phyloP scores from a whole-genome alignment of 2,329 filamentous ascomycete genomes.

The Alternaria angustiovoidea region DNA sequence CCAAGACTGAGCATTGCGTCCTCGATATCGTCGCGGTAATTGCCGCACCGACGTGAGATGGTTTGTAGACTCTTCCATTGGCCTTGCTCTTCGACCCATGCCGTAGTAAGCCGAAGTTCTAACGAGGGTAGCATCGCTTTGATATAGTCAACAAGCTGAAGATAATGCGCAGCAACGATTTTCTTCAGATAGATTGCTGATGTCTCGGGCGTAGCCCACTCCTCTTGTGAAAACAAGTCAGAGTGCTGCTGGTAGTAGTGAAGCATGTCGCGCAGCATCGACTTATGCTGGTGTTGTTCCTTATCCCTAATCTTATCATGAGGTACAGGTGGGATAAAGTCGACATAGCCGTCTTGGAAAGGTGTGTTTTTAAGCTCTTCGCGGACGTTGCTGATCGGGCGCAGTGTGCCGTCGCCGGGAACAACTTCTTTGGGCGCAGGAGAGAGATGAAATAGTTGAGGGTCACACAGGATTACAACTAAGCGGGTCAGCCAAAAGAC shows the following conservation, averaged over 20 bases:
- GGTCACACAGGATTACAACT: slow-evolving; percentile 47
- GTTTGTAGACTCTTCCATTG: slow-evolving; percentile 46
- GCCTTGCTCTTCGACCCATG: slow-evolving; percentile 45
- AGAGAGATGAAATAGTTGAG: slow-evolving; percentile 31
- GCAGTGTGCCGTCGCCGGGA: not conserved
- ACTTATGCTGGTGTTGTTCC: slow-evolving; percentile 32
- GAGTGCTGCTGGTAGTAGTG: slow-evolving; percentile 39
- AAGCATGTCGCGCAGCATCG: slow-evolving; percentile 40
- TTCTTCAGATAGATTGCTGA: slow-evolving; percentile 45
- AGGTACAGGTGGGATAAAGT: slow-evolving; percentile 34
- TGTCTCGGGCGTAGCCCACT: slow-evolving; percentile 32
- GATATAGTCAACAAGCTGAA: slow-evolving; percentile 47
- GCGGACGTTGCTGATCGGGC: slow-evolving; percentile 5
- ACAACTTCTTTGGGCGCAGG: slow-evolving; percentile 24
- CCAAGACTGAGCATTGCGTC: slow-evolving; percentile 42
- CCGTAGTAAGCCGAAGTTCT: slow-evolving; percentile 42
- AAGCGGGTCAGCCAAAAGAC: not conserved
- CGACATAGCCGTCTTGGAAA: slow-evolving; percentile 44
- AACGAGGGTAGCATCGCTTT: slow-evolving; percentile 46
- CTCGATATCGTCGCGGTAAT: slow-evolving; percentile 48
- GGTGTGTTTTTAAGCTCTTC: slow-evolving; percentile 25
- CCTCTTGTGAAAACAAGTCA: slow-evolving; percentile 19
- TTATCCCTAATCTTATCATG: slow-evolving; percentile 2
- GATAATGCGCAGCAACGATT: slow-evolving; percentile 44
- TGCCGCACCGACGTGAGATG: slow-evolving; percentile 45